Evolutionary conservation across 345 rosid genomes (phyloP), one percentile per base, ranked within the genome.

Genomic region (Crucihimalaya himalaica): DNA sequence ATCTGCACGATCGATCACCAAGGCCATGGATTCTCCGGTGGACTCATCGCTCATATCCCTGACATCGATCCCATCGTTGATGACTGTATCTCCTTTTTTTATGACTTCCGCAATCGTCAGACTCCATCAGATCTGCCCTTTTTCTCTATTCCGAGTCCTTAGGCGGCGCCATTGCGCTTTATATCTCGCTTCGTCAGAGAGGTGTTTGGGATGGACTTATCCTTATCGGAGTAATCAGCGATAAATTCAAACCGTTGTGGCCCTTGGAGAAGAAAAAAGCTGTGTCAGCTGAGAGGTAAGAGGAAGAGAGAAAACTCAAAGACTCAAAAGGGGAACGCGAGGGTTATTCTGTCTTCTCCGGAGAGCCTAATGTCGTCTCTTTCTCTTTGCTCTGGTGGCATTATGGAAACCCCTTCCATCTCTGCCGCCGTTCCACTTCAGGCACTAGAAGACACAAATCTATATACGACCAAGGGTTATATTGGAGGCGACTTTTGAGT

Each of bases 1-100:
- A 82, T 87, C 8, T 92, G 97, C 60, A 96, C 97, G 0, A 86
- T 95, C 66, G 99, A 92, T 74, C 99, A 92, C 81, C 98, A 95
- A 62, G 99, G 98, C 57, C 99, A 95, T 76, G 99, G 99, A 50
- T 85, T 84, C 86, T 95, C 98, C 45, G 98, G 89, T 15, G 97
- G 97, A 15, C 87, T 95, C 27, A 21, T 52, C 54, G 76, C 84
- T 16, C 97, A 95, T 64, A 83, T 95, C 43, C 99, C 99, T 3
- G 90, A 86, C 72, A 55, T 95, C 63, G 79, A 86, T 42, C 96
- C 89, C 59, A 89, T 95, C 56, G 83, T 95, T 56, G 99, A 89
- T 40, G 99, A 95, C 56, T 93, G 98, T 58, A 72, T 89, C 72
- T 39, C 81, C 7, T 86, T 84, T 87, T 95, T 95, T 76, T 74